A percentile compares a stretch with the other conserved stretches of the same genome.
Evolutionary conservation across 495 filamentous ascomycete genomes (phyloP).

Genomic region (Chaetomium tenue): DNA sequence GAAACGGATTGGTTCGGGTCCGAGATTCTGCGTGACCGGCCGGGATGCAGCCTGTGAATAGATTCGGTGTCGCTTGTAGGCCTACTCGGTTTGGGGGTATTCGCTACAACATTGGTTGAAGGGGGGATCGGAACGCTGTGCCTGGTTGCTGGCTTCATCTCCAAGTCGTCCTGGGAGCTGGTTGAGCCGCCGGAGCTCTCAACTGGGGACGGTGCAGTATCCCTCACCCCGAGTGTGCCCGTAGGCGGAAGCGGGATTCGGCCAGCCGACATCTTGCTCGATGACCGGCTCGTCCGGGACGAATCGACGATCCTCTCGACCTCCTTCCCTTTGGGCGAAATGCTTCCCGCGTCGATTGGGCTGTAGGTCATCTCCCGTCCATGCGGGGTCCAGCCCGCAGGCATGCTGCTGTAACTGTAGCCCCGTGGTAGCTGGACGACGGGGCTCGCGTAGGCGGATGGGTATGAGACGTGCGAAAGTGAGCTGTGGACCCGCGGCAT

Average conservation of each 20-base stretch:
- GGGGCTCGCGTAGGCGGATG: conserved; percentile 42
- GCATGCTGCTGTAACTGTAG: conserved; percentile 45
- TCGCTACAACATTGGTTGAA: background rate
- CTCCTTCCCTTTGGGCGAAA: conserved; percentile 38
- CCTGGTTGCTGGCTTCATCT: conserved; percentile 31
- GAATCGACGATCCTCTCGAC: conserved; percentile 33
- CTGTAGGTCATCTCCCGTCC: conserved; percentile 27
- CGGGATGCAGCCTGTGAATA: conserved; percentile 34
- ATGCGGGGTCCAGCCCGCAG: conserved; percentile 31
- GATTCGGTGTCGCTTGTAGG: conserved; percentile 26
- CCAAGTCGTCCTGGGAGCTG: conserved; percentile 40
- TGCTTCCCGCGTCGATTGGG: conserved; percentile 19
- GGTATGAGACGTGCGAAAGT: conserved; percentile 45
- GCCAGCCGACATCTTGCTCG: conserved; percentile 30
- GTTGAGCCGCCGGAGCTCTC: conserved; percentile 37
- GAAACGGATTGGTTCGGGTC: conserved; percentile 24
- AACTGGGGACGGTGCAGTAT: conserved; percentile 21
- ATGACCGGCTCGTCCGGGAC: conserved; percentile 30
- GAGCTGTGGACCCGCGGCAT: conserved; percentile 46
- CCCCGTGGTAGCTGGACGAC: conserved; percentile 42
- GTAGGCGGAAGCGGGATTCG: conserved; percentile 17
- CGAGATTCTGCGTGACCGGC: conserved; percentile 33
- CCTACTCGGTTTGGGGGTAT: conserved; percentile 8
- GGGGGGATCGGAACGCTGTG: conserved; percentile 13
- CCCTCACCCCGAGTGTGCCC: conserved; percentile 13